Base-by-base conservation (phyloP, 495 filamentous ascomycete genomes). In the Wilcoxina mikolae region DNA sequence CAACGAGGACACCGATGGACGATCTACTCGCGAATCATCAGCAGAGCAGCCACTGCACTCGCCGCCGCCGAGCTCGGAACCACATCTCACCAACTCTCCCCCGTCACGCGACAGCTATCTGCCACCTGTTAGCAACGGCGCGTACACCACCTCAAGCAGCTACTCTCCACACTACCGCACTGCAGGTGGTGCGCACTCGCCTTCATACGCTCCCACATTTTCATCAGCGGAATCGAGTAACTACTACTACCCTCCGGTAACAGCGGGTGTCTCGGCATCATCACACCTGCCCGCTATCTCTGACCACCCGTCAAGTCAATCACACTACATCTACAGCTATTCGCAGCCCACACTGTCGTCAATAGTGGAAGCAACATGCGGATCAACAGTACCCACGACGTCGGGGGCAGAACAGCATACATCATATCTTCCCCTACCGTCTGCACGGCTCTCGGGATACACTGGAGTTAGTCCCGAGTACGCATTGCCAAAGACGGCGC, bases 401-500 rank as follows among this genome's bases (percentile, higher is more conserved):
- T 80, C 83, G 53, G 66, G 77, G 18, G 68, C 79, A 3, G 89
- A 90, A 64, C 66, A 72, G 15, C 71, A 81, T 12, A 73, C 81
- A 4, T 65, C 75, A 43, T 93, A 90, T 69, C 79, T 80, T 54
- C 70, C 77, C 15, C 74, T 86, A 31, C 78, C 73, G 26, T 78
- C 77, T n/a, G 68, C 73, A 85, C 70, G 73, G 80, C 49, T 73
- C 78, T n/a, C 71, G 74, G 1, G 58, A 79, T 47, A 72, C 77
- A 1, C 74, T 77, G 3, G 78, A 81, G 5, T 70, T 93, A 17
- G 83, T 87, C 23, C 76, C 75, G 63, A 81, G 82, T 70, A 76
- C 72, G 63, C 76, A 80, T 43, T 80, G 71, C 69, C 73, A 68
- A 68, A 54, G 76, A 76, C 54, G 68, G 75, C 62, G 75, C 78